Base-by-base conservation (phyloP, 495 filamentous ascomycete species). In the Aspergillus sclerotiicarbonarius region DNA sequence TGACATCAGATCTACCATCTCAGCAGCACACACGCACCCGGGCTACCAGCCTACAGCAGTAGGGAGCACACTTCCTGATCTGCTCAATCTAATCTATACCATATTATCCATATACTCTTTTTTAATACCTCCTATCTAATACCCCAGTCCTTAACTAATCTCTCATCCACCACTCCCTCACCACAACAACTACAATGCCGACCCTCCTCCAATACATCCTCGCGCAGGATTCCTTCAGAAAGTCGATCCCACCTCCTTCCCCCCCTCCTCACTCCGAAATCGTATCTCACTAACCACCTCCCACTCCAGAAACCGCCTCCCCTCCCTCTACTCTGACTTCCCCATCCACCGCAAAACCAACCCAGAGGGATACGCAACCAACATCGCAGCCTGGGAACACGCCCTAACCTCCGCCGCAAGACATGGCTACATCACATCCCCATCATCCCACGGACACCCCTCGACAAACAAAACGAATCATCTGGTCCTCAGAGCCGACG, bases 321-420 rank as follows among this genome's bases (percentile, higher is more conserved):
- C 91, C 6, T 92, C 92, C 13, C 84, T 98, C 51, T 98, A 96
- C 75, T 96, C 92, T 56, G 95, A 98, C 71, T 98, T 98, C 72
- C 76, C 83, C 4, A 68, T 80, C 35, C 91, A 93, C 60, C 82
- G 82, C 58, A 84, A 83, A 53, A 87, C 88, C 32, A 98, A 98
- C 67, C 92, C 92, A 0, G 91, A 95, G 64, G 93, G 92, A 60
- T 98, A 92, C 75, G 73, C 80, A 30, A 90, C 92, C 50, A 98
- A 98, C 69, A 71, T 92, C 41, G 74, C 82, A 13, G 90, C 92
- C 43, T 98, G 94, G 94, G 84, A 87, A 65, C 79, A 81, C 29
- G 92, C 82, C 1, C 80, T 98, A 21, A 77, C 82, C 18, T 73
- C 77, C 44, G 89, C 92, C 20, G 79, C 86, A 1, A 77, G 79